phyloP scores from a whole-genome alignment of 2,329 filamentous ascomycete species.

The Trichoderma semiorbis region DNA sequence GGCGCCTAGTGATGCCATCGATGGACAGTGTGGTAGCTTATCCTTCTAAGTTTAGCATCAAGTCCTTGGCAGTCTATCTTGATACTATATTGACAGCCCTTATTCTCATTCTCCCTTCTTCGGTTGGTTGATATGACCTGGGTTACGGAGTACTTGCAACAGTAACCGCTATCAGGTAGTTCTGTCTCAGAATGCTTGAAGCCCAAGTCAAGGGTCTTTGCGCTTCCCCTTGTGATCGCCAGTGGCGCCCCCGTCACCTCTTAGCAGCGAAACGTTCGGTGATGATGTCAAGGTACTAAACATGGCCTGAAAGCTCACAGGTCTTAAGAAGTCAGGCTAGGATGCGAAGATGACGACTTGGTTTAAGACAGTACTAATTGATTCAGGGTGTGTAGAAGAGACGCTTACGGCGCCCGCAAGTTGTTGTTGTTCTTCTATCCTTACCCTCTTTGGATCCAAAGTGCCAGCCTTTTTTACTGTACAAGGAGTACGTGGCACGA shows the following conservation, averaged over 20 bases:
- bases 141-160: background rate
- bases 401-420: constrained; percentile 1
- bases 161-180: background rate
- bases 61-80: background rate
- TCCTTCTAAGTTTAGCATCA: background rate
- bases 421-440: background rate
- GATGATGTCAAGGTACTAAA: background rate
- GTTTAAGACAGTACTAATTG: background rate
- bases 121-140: background rate
- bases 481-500: background rate
- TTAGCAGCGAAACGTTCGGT: background rate
- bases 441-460: background rate
- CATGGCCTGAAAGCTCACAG: background rate
- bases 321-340: background rate
- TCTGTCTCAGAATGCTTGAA: background rate
- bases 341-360: background rate
- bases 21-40: background rate
- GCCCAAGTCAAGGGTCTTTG: background rate
- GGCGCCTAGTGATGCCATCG: background rate
- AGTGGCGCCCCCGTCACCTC: background rate
- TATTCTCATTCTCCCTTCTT: background rate
- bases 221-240: background rate
- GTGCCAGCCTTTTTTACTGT: background rate
- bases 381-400: background rate
- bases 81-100: background rate